Conservation (phyloP, 78 protist species). For the slime mould (Dictyostelium discoideum) region DNA sequence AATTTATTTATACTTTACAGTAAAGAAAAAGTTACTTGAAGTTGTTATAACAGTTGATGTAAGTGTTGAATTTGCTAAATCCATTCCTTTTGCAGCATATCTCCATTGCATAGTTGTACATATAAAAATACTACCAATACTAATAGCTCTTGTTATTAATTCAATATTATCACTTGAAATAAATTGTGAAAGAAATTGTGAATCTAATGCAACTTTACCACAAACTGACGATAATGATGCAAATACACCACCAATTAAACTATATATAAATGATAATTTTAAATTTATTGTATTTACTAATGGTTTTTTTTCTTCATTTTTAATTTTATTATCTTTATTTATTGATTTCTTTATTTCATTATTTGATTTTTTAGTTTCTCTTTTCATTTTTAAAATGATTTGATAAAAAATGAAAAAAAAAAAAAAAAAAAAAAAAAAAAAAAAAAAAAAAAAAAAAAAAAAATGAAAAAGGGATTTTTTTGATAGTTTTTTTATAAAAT, state of each 20-base stretch:
- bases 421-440: no score
- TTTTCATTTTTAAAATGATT: not conserved
- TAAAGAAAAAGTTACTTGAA: slow-evolving; percentile 65
- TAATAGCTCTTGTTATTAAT: slow-evolving; percentile 24
- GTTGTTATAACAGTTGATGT: slow-evolving; percentile 71
- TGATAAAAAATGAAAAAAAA: not conserved
- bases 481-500: no score
- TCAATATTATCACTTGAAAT: slow-evolving; percentile 29
- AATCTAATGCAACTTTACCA: slow-evolving; percentile 62
- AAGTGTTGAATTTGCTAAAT: slow-evolving; percentile 32
- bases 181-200: slow-evolving; percentile 23
- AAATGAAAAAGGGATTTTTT: not conserved
- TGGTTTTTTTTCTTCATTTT: not conserved
- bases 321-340: not conserved
- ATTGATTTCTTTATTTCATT: not conserved
- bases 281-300: not conserved
- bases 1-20: slow-evolving; percentile 30
- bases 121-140: slow-evolving; percentile 46
- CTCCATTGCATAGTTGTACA: slow-evolving; percentile 78
- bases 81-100: slow-evolving; percentile 76
- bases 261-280: slow-evolving; percentile 34
- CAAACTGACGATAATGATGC: slow-evolving; percentile 58
- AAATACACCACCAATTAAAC: slow-evolving; percentile 71
- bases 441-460: no score
- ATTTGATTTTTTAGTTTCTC: not conserved